Conservation (phyloP, 1,139 yeast species). For the Hemisphaericaspora lyxosophila region DNA sequence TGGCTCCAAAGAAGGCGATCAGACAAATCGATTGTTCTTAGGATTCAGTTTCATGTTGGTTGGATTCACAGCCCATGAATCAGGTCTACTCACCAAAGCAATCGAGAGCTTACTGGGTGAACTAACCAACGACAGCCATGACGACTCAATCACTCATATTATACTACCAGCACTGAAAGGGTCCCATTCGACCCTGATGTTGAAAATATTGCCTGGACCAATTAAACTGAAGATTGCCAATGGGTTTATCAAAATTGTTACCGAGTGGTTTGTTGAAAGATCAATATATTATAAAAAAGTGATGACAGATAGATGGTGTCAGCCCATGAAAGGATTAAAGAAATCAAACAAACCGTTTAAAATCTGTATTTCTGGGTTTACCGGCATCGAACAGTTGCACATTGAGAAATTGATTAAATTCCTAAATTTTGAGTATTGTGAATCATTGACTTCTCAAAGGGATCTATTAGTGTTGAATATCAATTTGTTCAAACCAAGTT, state of each 20-base stretch:
- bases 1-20: background rate
- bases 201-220: constrained; percentile 25
- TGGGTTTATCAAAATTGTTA: constrained; percentile 38
- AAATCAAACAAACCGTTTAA: constrained; percentile 38
- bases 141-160: constrained; percentile 34
- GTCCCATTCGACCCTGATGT: constrained; percentile 23
- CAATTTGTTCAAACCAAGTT: constrained; percentile 42
- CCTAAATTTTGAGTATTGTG: constrained; percentile 52
- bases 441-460: constrained; percentile 53
- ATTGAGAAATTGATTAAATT: constrained; percentile 58
- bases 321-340: constrained; percentile 49
- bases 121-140: constrained; percentile 20
- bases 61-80: constrained; percentile 39
- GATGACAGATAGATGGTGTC: constrained; percentile 69
- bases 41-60: constrained; percentile 36
- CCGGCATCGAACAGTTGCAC: constrained; percentile 80
- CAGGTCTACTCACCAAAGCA: constrained; percentile 31
- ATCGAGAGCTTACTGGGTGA: constrained; percentile 47
- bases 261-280: constrained; percentile 89
- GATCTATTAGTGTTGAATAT: constrained; percentile 67
- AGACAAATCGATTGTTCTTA: constrained; percentile 26
- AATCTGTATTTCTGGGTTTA: constrained; percentile 75
- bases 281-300: constrained; percentile 61
- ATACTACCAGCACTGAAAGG: constrained; percentile 43
- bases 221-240: constrained; percentile 23